phyloP scores from a whole-genome alignment of 371 early-diverging fungal species.

The Mortierella sp. region DNA sequence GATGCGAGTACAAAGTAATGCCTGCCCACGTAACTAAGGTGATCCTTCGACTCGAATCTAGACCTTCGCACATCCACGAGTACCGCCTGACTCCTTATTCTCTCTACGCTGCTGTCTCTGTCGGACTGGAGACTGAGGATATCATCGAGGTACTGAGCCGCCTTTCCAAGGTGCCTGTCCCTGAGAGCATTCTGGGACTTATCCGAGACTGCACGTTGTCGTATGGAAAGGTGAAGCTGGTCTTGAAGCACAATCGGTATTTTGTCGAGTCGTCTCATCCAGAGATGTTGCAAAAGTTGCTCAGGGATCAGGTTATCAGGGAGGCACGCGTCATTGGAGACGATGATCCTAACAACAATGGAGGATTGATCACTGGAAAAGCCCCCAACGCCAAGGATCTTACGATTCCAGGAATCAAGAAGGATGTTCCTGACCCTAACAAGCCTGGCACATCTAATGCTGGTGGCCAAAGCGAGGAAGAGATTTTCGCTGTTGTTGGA shows the following conservation, averaged over 20 bases:
- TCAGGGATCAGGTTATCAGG: conserved; percentile 86
- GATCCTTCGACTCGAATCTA: conserved; percentile 35
- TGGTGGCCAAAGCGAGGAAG: conserved; percentile 59
- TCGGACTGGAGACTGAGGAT: conserved; percentile 96
- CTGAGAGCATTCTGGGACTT: conserved; percentile 87
- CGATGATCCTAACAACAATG: conserved; percentile 35
- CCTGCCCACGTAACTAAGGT: neutral
- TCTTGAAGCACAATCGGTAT: conserved; percentile 96
- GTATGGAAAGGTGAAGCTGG: conserved; percentile 98
- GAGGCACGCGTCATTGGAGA: conserved; percentile 72
- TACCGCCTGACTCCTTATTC: conserved; percentile 98
- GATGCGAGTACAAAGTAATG: neutral
- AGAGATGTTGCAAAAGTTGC: conserved; percentile 86
- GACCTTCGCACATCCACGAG: conserved; percentile 98
- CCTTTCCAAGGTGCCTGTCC: conserved; percentile 93
- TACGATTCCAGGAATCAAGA: conserved; percentile 68
- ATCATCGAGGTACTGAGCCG: conserved; percentile 95
- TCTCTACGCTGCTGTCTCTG: conserved; percentile 99
- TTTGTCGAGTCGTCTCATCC: conserved; percentile 94
- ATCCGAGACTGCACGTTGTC: conserved; percentile 94
- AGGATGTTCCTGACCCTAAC: conserved; percentile 50
- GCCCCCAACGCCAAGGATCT: conserved; percentile 75
- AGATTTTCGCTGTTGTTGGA: conserved; percentile 70
- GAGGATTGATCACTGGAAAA: conserved; percentile 55
- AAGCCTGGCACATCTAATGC: conserved; percentile 50